Percentiles rank a stretch among this genome's conserved stretches.
Conservation (phyloP, 2,329 filamentous ascomycete genomes). For the Aspergillus caelatus region DNA sequence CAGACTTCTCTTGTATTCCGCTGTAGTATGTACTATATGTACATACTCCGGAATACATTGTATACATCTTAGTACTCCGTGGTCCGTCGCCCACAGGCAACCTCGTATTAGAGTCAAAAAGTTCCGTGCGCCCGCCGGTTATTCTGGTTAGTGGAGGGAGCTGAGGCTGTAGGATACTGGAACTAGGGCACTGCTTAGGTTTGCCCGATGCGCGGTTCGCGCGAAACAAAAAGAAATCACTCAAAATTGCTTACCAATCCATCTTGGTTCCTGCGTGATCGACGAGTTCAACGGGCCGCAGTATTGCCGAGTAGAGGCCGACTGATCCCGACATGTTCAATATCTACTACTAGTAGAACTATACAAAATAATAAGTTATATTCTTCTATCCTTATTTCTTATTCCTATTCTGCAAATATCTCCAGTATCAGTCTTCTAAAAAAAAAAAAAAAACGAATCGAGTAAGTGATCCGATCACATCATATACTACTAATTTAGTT, state of each 20-base stretch:
- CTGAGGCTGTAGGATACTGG: not conserved
- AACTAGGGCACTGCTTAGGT: not conserved
- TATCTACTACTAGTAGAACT: not conserved
- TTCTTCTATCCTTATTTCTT: not conserved
- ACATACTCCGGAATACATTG: not conserved
- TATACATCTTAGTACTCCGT: not conserved
- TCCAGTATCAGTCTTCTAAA: not conserved
- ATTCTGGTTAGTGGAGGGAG: not conserved
- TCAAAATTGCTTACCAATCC: constrained; percentile 2
- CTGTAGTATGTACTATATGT: not conserved
- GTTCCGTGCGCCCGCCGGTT: not conserved
- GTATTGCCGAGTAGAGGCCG: not conserved
- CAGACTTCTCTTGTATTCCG: not conserved
- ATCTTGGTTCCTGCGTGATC: not conserved
- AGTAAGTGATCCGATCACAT: not conserved
- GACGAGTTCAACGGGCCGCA: too few relatives aligned
- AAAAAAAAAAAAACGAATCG: not conserved
- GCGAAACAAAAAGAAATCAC: constrained; percentile 10
- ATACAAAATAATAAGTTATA: not conserved
- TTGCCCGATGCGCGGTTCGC: constrained; percentile 20
- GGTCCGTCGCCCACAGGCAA: not conserved
- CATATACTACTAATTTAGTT: not conserved
- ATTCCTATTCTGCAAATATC: not conserved
- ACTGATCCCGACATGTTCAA: not conserved
- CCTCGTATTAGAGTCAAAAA: not conserved